Percentiles rank a stretch among this genome's conserved stretches.
These are phyloP conservation scores for Globisporangium spiculum DNA, from an alignment of 352 stramenopile genomes.

Conservation along the genomic window DNA sequence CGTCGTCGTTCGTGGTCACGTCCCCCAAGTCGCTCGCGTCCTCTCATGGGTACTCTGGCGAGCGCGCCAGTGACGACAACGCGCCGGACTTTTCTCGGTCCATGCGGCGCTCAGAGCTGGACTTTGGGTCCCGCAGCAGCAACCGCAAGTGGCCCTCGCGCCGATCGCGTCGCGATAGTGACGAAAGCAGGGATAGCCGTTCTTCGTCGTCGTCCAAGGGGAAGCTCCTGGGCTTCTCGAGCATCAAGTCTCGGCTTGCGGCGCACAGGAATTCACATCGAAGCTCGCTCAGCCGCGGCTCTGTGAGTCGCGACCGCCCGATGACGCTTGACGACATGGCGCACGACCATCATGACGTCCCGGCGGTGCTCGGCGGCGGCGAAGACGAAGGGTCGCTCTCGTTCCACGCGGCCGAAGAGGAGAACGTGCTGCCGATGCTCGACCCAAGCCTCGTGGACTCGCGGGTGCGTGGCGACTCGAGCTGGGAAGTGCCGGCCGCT, in stretches of 20 bases:
- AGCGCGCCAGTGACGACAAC: neutral
- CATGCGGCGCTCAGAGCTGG: constrained; percentile 31
- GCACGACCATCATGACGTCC: neutral
- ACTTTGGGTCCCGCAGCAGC: constrained; percentile 25
- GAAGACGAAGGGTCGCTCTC: neutral
- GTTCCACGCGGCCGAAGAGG: constrained; percentile 7
- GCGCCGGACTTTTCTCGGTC: neutral
- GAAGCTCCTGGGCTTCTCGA: constrained; percentile 17
- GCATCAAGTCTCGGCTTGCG: constrained; percentile 17
- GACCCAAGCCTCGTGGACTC: constrained; percentile 30
- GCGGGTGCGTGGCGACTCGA: constrained; percentile 33
- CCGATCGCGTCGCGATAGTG: constrained; percentile 13
- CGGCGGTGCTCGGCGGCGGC: constrained; percentile 11
- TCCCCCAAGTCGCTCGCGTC: neutral
- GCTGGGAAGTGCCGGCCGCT: constrained; percentile 28
- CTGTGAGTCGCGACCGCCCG: constrained; percentile 7
- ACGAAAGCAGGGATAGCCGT: neutral
- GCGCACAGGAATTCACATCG: constrained; percentile 6
- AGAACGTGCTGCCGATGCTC: constrained; percentile 34
- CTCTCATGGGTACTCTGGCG: neutral
- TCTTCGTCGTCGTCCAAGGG: constrained; percentile 1
- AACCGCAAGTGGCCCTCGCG: constrained; percentile 14
- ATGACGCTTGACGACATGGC: constrained; percentile 18
- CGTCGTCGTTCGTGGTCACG: neutral
- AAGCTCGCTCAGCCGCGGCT: constrained; percentile 13